phyloP scores from a whole-genome alignment of 1,284 basidiomycete genomes.

The Neolentinus lepideus region DNA sequence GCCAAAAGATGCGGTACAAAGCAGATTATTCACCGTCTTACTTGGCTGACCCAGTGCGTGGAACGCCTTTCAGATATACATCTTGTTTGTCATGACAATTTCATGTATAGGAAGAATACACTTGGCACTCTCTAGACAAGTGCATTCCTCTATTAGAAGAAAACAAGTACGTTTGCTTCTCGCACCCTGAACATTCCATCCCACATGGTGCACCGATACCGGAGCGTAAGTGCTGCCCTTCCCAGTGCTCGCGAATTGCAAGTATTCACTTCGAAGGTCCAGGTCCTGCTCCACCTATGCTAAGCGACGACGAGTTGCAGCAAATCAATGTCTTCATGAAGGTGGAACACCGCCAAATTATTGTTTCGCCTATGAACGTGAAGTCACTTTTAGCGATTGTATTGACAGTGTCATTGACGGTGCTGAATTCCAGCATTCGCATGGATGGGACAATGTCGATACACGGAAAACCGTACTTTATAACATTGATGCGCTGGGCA shows the following conservation, averaged over 20 bases:
- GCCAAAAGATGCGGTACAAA: conserved; percentile 96
- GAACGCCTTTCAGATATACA: not conserved
- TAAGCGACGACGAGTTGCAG: not conserved
- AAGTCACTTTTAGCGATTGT: not conserved
- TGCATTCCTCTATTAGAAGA: conserved; percentile 59
- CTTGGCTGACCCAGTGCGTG: conserved; percentile 78
- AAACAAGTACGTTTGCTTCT: conserved; percentile 64
- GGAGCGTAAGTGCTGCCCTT: not conserved
- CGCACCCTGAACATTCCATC: conserved; percentile 50
- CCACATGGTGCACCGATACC: conserved; percentile 9
- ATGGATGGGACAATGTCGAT: not conserved
- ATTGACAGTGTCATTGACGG: not conserved
- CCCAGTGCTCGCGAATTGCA: not conserved
- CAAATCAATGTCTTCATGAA: not conserved
- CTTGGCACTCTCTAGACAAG: conserved; percentile 62
- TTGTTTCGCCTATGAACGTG: not conserved
- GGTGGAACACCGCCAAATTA: not conserved
- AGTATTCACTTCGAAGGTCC: not conserved
- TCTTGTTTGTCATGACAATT: not conserved
- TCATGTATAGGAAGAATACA: conserved; percentile 58
- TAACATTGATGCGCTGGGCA: not conserved
- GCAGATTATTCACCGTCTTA: conserved; percentile 87
- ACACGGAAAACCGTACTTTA: not conserved
- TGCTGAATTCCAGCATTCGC: not conserved
- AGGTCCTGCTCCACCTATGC: not conserved